Conservation (phyloP, 441 rosid species). For the Gossypium lobatum region DNA sequence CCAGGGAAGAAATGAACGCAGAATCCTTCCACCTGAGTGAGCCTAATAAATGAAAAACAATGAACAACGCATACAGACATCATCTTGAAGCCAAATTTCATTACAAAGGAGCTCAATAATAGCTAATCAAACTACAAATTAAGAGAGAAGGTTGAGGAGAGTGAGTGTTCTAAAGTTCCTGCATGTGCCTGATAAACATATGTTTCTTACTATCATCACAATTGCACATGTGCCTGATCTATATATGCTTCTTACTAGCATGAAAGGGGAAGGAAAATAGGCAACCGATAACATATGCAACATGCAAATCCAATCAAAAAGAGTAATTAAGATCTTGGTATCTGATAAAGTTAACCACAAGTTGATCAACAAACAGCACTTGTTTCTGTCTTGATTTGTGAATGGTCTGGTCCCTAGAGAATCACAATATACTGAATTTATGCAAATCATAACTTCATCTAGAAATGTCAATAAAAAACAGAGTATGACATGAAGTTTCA, state of each 20-base stretch:
- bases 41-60: too few relatives aligned
- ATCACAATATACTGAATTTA: conserved; percentile 2
- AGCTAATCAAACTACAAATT: background rate
- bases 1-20: too few relatives aligned
- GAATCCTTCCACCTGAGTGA: too few relatives aligned
- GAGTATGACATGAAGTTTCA: background rate
- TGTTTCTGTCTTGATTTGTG: conserved; percentile 24
- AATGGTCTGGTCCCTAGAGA: conserved; percentile 32
- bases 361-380: conserved; percentile 26
- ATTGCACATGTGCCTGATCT: background rate
- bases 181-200: background rate
- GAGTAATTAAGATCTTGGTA: background rate
- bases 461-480: background rate
- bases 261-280: background rate
- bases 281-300: background rate
- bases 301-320: background rate
- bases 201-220: background rate
- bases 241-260: background rate
- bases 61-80: too few relatives aligned
- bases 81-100: background rate
- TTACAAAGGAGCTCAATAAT: background rate
- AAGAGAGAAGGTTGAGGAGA: background rate
- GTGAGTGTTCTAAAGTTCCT: background rate
- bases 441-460: background rate
- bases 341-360: conserved; percentile 25